A percentile compares a stretch with the other conserved stretches of the same genome.
These are phyloP conservation scores for Trypanosoma theileri DNA, from an alignment of 208 protist species.

Conservation along the genomic window DNA sequence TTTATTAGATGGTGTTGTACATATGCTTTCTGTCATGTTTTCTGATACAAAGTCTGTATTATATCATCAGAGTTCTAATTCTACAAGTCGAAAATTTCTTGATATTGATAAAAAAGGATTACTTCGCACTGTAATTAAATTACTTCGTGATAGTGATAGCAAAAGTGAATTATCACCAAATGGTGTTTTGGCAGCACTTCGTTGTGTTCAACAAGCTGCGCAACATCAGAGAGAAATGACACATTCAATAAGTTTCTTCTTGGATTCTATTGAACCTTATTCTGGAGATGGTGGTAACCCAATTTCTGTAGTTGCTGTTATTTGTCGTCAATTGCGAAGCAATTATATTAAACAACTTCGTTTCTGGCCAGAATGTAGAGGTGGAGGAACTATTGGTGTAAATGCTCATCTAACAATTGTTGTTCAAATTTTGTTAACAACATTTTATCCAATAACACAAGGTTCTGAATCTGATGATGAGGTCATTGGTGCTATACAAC, in stretches of 20 bases:
- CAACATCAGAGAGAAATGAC: slow-evolving; percentile 63
- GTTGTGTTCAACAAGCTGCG: slow-evolving; percentile 65
- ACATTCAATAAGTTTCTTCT: slow-evolving; percentile 53
- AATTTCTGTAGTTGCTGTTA: slow-evolving; percentile 53
- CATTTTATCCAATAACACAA: slow-evolving; percentile 45
- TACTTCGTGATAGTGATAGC: slow-evolving; percentile 75
- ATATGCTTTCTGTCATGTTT: slow-evolving; percentile 86
- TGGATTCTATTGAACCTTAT: slow-evolving; percentile 51
- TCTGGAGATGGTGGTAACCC: slow-evolving; percentile 31
- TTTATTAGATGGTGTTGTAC: slow-evolving; percentile 86
- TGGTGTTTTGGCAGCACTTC: slow-evolving; percentile 74
- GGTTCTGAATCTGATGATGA: slow-evolving; percentile 56
- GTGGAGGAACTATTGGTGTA: slow-evolving; percentile 79
- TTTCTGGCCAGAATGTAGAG: slow-evolving; percentile 78
- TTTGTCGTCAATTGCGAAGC: slow-evolving; percentile 70
- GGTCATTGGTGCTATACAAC: slow-evolving; percentile 52
- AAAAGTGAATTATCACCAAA: slow-evolving; percentile 77
- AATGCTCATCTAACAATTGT: slow-evolving; percentile 80
- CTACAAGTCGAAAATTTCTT: slow-evolving; percentile 32
- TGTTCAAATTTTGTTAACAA: slow-evolving; percentile 71
- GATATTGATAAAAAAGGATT: slow-evolving; percentile 56
- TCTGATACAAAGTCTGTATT: slow-evolving; percentile 68
- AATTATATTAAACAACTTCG: slow-evolving; percentile 78
- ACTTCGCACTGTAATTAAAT: slow-evolving; percentile 47
- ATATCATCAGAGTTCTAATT: slow-evolving; percentile 38